These are phyloP conservation scores for Trichoderma koningiopsis DNA, from an alignment of 2,329 filamentous ascomycete species.

Conservation along the genomic window DNA sequence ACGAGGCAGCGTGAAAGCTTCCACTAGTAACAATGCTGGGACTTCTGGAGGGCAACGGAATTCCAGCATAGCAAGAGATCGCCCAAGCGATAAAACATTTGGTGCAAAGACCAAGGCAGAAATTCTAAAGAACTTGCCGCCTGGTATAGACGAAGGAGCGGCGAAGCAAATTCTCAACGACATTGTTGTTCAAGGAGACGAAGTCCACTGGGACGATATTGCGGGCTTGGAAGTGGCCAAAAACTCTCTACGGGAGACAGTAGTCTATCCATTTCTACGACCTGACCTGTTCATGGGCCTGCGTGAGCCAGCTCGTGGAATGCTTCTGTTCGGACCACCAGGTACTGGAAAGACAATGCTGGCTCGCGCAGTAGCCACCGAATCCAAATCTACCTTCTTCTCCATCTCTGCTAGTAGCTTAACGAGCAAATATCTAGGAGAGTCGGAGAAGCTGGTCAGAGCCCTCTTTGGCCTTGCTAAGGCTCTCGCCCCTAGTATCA, in stretches of 20 bases:
- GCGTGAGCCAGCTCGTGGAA: conserved; percentile 88
- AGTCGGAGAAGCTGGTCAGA: conserved; percentile 93
- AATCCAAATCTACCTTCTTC: conserved; percentile 94
- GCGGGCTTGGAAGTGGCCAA: conserved; percentile 90
- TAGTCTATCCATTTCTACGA: conserved; percentile 94
- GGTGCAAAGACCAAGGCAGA: conserved; percentile 61
- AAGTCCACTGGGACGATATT: conserved; percentile 93
- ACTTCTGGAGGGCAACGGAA: not conserved
- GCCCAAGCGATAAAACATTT: conserved; percentile 49
- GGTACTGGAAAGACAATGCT: conserved; percentile 99
- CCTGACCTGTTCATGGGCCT: conserved; percentile 96
- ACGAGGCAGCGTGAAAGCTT: not conserved
- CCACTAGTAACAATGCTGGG: not conserved
- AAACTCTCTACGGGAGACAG: conserved; percentile 87
- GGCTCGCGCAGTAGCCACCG: conserved; percentile 85
- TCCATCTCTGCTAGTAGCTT: conserved; percentile 93
- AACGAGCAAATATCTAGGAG: conserved; percentile 93
- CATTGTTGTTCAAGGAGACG: conserved; percentile 90
- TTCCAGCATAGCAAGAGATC: not conserved
- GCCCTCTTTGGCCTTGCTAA: conserved; percentile 91
- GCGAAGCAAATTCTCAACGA: conserved; percentile 95
- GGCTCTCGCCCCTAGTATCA: conserved; percentile 86
- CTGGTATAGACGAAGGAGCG: conserved; percentile 77
- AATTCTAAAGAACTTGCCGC: conserved; percentile 76
- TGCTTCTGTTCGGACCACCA: conserved; percentile 93